Conservation (phyloP, 1,139 yeast species). For the Yamadazyma songkhlaensis region DNA sequence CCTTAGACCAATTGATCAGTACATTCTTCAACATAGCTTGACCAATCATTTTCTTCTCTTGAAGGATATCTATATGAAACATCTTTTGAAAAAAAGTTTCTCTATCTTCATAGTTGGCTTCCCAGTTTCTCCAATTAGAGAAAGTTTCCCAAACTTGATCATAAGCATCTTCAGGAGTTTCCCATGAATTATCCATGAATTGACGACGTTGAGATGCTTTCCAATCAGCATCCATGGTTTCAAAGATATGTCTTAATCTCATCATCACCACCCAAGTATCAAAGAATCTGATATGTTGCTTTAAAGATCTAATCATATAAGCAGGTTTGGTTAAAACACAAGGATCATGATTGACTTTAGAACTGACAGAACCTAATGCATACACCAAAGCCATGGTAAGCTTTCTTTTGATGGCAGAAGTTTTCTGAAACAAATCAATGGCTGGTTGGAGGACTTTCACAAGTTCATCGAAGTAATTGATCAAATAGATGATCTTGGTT, state of each 20-base stretch:
- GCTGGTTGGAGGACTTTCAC: constrained; percentile 20
- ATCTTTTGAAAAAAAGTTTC: constrained; percentile 50
- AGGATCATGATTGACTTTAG: constrained; percentile 74
- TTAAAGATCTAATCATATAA: constrained; percentile 66
- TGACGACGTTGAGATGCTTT: constrained; percentile 19
- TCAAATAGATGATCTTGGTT: constrained; percentile 36
- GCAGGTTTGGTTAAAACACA: constrained; percentile 89
- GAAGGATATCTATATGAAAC: constrained; percentile 21
- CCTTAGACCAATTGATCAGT: constrained; percentile 2
- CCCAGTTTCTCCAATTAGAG: constrained; percentile 92
- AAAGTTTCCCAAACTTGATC: constrained; percentile 57
- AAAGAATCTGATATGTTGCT: constrained; percentile 71
- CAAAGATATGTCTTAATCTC: constrained; percentile 69
- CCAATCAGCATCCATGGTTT: constrained; percentile 60
- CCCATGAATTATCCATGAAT: constrained; percentile 24
- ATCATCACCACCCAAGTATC: constrained; percentile 88
- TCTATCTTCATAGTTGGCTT: constrained; percentile 47
- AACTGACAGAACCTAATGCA: constrained; percentile 61
- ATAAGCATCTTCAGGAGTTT: constrained; percentile 52
- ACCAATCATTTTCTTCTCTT: constrained; percentile 8
- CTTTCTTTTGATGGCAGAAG: constrained; percentile 15
- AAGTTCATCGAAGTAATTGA: constrained; percentile 23
- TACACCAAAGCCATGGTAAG: constrained; percentile 45
- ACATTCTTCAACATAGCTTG: constrained; percentile 10
- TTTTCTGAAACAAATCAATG: constrained; percentile 16